These are phyloP conservation scores for Tagetes erecta DNA, from an alignment of 129 eudicot species.

Conservation along the genomic window DNA sequence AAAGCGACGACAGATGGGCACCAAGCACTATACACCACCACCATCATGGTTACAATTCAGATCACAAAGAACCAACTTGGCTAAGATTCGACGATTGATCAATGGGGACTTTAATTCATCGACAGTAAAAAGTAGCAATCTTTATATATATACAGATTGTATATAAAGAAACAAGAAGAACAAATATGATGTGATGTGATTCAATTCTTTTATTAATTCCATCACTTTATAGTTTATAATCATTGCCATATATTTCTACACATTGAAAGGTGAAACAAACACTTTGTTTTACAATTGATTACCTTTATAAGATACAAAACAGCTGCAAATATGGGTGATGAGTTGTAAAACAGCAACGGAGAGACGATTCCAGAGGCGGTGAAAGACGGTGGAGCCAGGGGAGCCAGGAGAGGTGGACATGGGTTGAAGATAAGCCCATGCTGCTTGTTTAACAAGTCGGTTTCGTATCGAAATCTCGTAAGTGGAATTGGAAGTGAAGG, in stretches of 20 bases:
- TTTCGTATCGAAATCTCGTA: conserved; percentile 70
- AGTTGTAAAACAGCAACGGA: conserved; percentile 22
- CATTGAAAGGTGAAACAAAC: background rate
- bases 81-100: conserved; percentile 39
- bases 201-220: conserved; percentile 23
- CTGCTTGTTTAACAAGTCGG: conserved; percentile 87
- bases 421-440: conserved; percentile 95
- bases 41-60: conserved; percentile 17
- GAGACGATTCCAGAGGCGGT: conserved; percentile 43
- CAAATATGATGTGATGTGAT: background rate
- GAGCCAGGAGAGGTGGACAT: conserved; percentile 56
- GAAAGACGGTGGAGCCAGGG: conserved; percentile 34
- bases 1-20: conserved; percentile 30
- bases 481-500: conserved; percentile 29
- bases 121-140: background rate
- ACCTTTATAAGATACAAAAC: conserved; percentile 22
- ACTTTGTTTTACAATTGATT: background rate
- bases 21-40: conserved; percentile 23
- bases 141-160: conserved; percentile 22
- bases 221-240: conserved; percentile 9
- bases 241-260: background rate
- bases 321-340: conserved; percentile 16
- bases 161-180: conserved; percentile 17
- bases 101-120: conserved; percentile 25
- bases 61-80: conserved; percentile 34